A percentile compares a stretch with the other conserved stretches of the same genome.
phyloP scores from a whole-genome alignment of 805 yeast species.

The Yarrowia phangngaensis region DNA sequence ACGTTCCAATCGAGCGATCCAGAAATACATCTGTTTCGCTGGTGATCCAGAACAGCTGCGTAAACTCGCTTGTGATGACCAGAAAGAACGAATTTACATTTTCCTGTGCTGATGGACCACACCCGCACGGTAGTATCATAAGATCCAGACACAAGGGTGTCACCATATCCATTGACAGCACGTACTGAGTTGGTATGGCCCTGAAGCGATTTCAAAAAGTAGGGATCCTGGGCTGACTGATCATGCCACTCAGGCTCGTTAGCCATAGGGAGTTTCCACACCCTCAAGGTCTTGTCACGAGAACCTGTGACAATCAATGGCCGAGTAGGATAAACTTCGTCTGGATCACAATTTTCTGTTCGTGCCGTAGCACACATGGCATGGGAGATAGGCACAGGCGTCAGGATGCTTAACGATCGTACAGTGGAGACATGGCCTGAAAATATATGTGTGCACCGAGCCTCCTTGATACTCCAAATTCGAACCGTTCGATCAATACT shows the following conservation, averaged over 20 bases:
- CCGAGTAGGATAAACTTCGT: slow-evolving; percentile 52
- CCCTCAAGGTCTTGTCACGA: slow-evolving; percentile 75
- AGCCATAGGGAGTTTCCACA: slow-evolving; percentile 73
- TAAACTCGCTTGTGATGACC: slow-evolving; percentile 90
- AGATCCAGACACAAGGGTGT: slow-evolving; percentile 80
- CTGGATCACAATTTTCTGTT: slow-evolving; percentile 60
- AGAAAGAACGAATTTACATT: slow-evolving; percentile 64
- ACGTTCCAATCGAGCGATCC: slow-evolving; percentile 90
- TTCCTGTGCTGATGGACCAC: slow-evolving; percentile 79
- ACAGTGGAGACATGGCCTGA: slow-evolving; percentile 91
- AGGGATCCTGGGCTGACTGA: slow-evolving; percentile 47
- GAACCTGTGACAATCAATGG: slow-evolving; percentile 85
- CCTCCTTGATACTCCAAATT: slow-evolving; percentile 84
- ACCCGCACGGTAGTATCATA: slow-evolving; percentile 88
- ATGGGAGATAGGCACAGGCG: slow-evolving; percentile 45
- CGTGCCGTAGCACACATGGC: slow-evolving; percentile 40
- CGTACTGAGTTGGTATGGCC: slow-evolving; percentile 83
- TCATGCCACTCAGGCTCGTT: slow-evolving; percentile 40
- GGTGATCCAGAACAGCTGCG: slow-evolving; percentile 76
- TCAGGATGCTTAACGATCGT: slow-evolving; percentile 79
- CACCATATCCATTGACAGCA: slow-evolving; percentile 81
- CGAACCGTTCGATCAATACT: slow-evolving; percentile 93
- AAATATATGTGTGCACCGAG: slow-evolving; percentile 85
- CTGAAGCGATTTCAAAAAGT: slow-evolving; percentile 59
- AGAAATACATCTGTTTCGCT: slow-evolving; percentile 75